These are phyloP conservation scores for Ophiosphaerella narmari DNA, from an alignment of 2,329 filamentous ascomycete genomes.

Conservation along the genomic window DNA sequence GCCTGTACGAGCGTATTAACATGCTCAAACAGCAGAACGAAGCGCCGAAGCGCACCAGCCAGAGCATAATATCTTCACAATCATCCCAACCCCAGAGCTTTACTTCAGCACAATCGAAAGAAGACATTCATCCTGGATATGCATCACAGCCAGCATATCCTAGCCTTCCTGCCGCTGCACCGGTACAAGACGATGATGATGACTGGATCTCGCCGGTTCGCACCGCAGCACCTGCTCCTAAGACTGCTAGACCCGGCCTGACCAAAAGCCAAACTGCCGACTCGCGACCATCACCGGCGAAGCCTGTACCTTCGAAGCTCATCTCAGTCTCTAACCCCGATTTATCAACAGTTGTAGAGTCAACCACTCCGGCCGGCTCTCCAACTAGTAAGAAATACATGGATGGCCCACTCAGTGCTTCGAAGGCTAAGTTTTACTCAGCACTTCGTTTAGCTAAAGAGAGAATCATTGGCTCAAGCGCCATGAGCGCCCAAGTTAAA, in stretches of 20 bases:
- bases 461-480: constrained; percentile 76
- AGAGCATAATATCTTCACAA: constrained; percentile 42
- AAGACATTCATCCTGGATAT: constrained; percentile 30
- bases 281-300: constrained; percentile 23
- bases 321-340: constrained; percentile 50
- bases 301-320: constrained; percentile 56
- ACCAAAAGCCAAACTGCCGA: constrained; percentile 67
- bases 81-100: constrained; percentile 28
- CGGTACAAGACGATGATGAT: constrained; percentile 46
- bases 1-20: constrained; percentile 90
- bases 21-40: constrained; percentile 62
- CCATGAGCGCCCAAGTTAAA: constrained; percentile 62
- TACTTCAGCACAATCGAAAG: constrained; percentile 47
- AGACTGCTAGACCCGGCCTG: constrained; percentile 54
- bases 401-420: constrained; percentile 86
- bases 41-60: constrained; percentile 43
- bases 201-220: constrained; percentile 62
- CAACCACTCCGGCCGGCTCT: constrained; percentile 63
- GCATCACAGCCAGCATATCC: constrained; percentile 48
- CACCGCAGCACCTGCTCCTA: constrained; percentile 38
- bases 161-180: constrained; percentile 42
- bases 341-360: constrained; percentile 44
- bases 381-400: constrained; percentile 57
- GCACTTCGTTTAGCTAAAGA: constrained; percentile 87
- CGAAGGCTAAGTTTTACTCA: constrained; percentile 90